Evolutionary conservation across 495 filamentous ascomycete genomes (phyloP), one percentile per base, ranked within the genome.

Genomic region (Daldinia vernicosa): DNA sequence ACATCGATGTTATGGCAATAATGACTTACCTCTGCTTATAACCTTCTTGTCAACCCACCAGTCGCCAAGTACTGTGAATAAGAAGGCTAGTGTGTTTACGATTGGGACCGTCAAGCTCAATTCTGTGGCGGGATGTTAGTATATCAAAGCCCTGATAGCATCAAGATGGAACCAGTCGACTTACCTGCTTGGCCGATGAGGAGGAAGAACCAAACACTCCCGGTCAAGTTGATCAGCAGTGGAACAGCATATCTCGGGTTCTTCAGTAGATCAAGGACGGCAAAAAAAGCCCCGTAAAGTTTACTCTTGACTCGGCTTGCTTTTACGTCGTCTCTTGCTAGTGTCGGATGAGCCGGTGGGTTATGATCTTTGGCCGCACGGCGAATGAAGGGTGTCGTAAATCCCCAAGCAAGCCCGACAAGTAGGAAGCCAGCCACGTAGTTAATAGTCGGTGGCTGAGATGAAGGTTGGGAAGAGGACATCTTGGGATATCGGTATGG

Each of bases 171-270:
- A 22, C 3, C 1, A 22, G 60, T 40, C 24, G 45, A 87, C 89
- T 68, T 80, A 95, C 93, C 93, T 71, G 94, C 93, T 79, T 94
- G 87, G 60, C 95, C 95, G 83, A 99, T 92, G 67, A 99, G 81
- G 71, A 98, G 78, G 75, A 99, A 99, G 74, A 99, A 99, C 95
- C 95, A 99, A 67, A 99, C 85, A 74, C 93, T 97, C 63, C 95
- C 95, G 35, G 95, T 97, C 71, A 98, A 79, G 75, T 99, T 99
- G 28, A 97, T 83, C 56, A 97, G 80, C 72, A 99, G 77, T 27
- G 95, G 95, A 37, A 97, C 76, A 11, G 93, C 91, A 79, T 99
- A 99, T 27, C 86, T 86, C 52, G 93, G 93, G 63, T 91, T 93
- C 51, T 86, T 81, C 11, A 98, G 80, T 72, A 98, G 79, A 78